Base-by-base conservation (phyloP, 148 eudicot genomes). In the Amaranthus palmeri region DNA sequence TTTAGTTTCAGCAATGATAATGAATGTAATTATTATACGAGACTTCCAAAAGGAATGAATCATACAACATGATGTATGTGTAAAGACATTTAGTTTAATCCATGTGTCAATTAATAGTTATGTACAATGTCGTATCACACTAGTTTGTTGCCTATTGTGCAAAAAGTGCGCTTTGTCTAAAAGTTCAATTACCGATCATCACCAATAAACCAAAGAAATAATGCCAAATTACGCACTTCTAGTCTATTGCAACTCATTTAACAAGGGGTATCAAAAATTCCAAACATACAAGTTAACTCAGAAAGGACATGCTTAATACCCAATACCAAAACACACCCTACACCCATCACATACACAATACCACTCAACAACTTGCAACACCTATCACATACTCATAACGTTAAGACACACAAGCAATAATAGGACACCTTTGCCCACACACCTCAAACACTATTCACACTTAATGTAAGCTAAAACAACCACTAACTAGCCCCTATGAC, bases 271-370 rank as follows among this genome's bases (percentile, higher is more conserved):
- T 56, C 2, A 56, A 56, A 56, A 56, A 4, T 56, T 56, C 25
- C 60, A 56, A 56, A n/a, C 40, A 56, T 56, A 15, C 60, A 56
- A 15, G 17, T 56, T 56, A 56, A 56, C 60, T 56, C 60, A 53
- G n/a, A n/a, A 17, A 56, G n/a, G 60, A 56, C 60, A 53, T 53
- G 60, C 60, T 7, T 56, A 56, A 56, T 11, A 56, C 60, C 13
- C 18, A 56, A 56, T 56, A 56, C 3, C 60, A 56, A 56, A 1
- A 56, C 60, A 56, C 60, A 56, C 60, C 17, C 17, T 4, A 56
- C 60, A 56, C 60, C 60, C 60, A 56, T 56, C 60, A 56, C 60
- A 6, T n/a, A 0, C 36, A 4, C 4, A 53, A 53, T 53, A 53
- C 55, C 55, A 53, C 55, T 53, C n/a, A n/a, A n/a, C n/a, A n/a